These are phyloP conservation scores for Coemansia sp. DNA, from an alignment of 192 early-diverging fungal genomes.

Conservation along the genomic window DNA sequence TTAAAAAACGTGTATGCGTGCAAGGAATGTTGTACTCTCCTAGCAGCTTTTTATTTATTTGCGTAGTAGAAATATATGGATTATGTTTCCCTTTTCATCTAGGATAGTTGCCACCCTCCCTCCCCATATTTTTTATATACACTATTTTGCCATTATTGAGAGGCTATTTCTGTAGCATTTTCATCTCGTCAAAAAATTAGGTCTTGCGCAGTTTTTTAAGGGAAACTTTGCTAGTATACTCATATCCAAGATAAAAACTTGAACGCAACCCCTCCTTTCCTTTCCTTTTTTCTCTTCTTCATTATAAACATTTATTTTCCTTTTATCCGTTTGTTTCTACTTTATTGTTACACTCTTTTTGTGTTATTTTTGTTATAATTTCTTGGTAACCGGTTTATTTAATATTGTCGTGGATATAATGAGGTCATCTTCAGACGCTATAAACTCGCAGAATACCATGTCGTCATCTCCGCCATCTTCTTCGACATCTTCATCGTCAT, in stretches of 20 bases:
- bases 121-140: not conserved
- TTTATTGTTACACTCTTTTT: too few relatives aligned
- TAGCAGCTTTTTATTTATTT: too few relatives aligned
- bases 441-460: not conserved
- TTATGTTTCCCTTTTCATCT: not conserved
- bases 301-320: too few relatives aligned
- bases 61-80: not conserved
- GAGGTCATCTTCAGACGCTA: not conserved
- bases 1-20: not conserved
- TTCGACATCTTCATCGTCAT: conserved; percentile 5
- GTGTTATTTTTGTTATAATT: not conserved
- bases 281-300: not conserved
- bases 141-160: not conserved
- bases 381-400: not conserved
- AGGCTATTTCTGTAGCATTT: not conserved
- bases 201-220: not conserved
- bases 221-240: not conserved
- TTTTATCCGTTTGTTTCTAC: too few relatives aligned
- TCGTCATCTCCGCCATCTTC: conserved; percentile 3
- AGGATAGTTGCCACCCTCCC: not conserved
- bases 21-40: not conserved
- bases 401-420: not conserved
- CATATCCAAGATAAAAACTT: not conserved
- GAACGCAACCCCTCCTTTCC: not conserved
- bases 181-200: not conserved